Percentiles rank a stretch among this genome's conserved stretches.
Evolutionary conservation across 2,329 filamentous ascomycete genomes (phyloP).

Genomic region (Botrytis fabae): DNA sequence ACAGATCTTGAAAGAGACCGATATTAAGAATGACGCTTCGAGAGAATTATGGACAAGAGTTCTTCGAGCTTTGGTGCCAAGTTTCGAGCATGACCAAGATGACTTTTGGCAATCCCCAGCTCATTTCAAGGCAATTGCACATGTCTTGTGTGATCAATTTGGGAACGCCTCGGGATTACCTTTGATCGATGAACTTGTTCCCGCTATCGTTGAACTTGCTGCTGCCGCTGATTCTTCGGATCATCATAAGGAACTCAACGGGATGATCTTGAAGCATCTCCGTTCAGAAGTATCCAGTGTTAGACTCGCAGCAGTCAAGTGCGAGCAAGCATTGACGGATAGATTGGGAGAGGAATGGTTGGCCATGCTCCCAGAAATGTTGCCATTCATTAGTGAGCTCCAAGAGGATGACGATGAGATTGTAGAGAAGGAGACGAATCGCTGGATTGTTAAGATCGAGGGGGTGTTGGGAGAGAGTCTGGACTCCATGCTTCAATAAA

Average conservation of each 20-base stretch:
- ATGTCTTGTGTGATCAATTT: conserved; percentile 69
- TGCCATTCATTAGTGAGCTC: conserved; percentile 92
- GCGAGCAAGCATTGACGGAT: conserved; percentile 77
- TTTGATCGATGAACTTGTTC: conserved; percentile 59
- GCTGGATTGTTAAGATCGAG: conserved; percentile 91
- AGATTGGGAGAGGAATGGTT: conserved; percentile 92
- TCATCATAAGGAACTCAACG: conserved; percentile 89
- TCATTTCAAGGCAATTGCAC: conserved; percentile 74
- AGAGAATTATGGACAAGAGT: conserved; percentile 68
- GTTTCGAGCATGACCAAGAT: conserved; percentile 87
- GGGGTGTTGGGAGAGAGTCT: conserved; percentile 85
- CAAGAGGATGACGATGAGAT: conserved; percentile 95
- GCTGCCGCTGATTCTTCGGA: conserved; percentile 79
- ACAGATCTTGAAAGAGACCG: conserved; percentile 54
- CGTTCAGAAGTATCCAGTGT: conserved; percentile 70
- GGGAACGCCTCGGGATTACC: conserved; percentile 48
- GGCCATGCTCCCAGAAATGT: conserved; percentile 85
- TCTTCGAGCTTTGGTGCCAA: conserved; percentile 69
- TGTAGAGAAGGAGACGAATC: conserved; percentile 84
- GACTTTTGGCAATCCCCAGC: conserved; percentile 93
- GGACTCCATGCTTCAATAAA: conserved; percentile 85
- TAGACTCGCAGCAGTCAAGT: conserved; percentile 77
- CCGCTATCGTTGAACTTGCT: conserved; percentile 77
- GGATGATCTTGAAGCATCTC: conserved; percentile 73
- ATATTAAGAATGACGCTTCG: conserved; percentile 49